phyloP scores from a whole-genome alignment of 805 yeast genomes.

The Naumovozyma dairenensis region DNA sequence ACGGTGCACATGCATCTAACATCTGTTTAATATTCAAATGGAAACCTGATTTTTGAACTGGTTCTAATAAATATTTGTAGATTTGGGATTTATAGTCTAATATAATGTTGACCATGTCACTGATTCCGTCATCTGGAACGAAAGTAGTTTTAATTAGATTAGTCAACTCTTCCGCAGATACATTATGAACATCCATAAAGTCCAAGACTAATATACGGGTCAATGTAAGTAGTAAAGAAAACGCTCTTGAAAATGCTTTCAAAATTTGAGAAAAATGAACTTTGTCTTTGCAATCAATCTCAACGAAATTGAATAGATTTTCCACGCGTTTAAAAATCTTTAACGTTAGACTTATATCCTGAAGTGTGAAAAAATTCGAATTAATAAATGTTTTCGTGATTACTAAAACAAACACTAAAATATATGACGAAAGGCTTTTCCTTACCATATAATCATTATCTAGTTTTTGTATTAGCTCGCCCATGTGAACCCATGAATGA shows the following conservation, averaged over 20 bases:
- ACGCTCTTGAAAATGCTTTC: slow-evolving; percentile 5
- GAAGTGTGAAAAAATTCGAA: slow-evolving; percentile 2
- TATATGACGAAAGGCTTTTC: slow-evolving; percentile 9
- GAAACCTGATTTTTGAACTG: slow-evolving; percentile 18
- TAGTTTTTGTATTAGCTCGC: slow-evolving; percentile 6
- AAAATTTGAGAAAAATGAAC: slow-evolving; percentile 1
- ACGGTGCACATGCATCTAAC: no score
- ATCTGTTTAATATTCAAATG: slow-evolving; percentile 18
- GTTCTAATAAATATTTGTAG: slow-evolving; percentile 16
- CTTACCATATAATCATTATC: slow-evolving; percentile 13
- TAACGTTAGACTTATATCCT: slow-evolving; percentile 8
- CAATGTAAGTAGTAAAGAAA: slow-evolving; percentile 5
- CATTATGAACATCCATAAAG: slow-evolving; percentile 1
- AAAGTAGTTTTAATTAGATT: slow-evolving; percentile 49
- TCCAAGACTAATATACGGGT: slow-evolving; percentile 3
- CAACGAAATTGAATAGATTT: slow-evolving; percentile 4
- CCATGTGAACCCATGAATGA: slow-evolving; percentile 8
- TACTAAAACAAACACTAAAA: slow-evolving; percentile 7
- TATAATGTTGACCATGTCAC: slow-evolving; percentile 8
- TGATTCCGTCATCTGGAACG: slow-evolving; percentile 43
- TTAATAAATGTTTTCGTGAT: slow-evolving; percentile 7
- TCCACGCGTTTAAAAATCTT: slow-evolving; percentile 10
- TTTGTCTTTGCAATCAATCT: slow-evolving; percentile 4
- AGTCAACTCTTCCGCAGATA: slow-evolving; percentile 53
- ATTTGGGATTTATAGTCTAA: slow-evolving; percentile 19